A percentile compares a stretch with the other conserved stretches of the same genome.
These are phyloP conservation scores for Rhododendron simsii DNA, from an alignment of 148 eudicot genomes.

Conservation along the genomic window DNA sequence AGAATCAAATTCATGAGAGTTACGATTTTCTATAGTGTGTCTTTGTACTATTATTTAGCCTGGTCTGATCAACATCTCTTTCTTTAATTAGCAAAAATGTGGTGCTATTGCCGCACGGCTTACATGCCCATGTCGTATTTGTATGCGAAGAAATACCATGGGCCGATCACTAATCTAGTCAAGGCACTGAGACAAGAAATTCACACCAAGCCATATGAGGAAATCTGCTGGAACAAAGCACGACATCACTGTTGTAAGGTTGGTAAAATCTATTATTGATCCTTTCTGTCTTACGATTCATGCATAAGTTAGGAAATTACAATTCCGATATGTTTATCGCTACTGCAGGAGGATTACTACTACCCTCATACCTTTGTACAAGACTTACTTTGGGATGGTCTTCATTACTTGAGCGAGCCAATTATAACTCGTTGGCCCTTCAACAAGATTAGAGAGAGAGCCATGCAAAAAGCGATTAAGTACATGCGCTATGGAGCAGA, in stretches of 20 bases:
- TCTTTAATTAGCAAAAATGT: conserved; percentile 31
- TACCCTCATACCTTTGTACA: conserved; percentile 28
- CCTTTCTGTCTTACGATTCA: not conserved
- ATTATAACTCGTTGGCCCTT: conserved; percentile 27
- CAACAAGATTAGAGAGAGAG: conserved; percentile 33
- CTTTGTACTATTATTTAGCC: not conserved
- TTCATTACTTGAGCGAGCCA: conserved; percentile 31
- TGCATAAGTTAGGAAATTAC: not conserved
- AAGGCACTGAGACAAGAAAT: conserved; percentile 28
- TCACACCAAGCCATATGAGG: conserved; percentile 24
- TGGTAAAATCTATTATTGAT: not conserved
- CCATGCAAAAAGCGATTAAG: conserved; percentile 20
- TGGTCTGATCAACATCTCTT: not conserved
- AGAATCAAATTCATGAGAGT: not conserved
- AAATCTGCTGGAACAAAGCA: conserved; percentile 32
- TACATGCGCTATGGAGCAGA: conserved; percentile 33
- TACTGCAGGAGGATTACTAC: conserved; percentile 31
- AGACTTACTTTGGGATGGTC: conserved; percentile 35
- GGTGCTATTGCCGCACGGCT: conserved; percentile 33
- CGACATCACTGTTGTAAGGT: conserved; percentile 40
- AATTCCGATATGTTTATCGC: not conserved
- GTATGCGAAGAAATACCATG: conserved; percentile 27
- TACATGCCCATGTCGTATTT: conserved; percentile 43
- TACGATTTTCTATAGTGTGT: not conserved
- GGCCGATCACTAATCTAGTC: conserved; percentile 31